Evolutionary conservation across 2,329 filamentous ascomycete genomes (phyloP).

Genomic region (Neofusicoccum parvum): DNA sequence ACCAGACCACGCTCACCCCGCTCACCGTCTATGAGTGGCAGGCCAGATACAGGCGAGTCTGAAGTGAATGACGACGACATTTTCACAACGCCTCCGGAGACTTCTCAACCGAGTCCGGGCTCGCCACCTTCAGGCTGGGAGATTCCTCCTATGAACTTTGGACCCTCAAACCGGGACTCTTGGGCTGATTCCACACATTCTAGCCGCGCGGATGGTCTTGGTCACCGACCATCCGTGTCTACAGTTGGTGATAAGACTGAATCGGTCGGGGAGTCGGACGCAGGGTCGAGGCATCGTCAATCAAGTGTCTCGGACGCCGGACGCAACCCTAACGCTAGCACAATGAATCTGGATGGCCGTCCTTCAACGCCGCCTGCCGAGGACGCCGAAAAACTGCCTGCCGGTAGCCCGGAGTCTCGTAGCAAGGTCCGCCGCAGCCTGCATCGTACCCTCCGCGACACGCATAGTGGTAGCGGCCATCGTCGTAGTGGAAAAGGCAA

Average conservation of each 20-base stretch:
- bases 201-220: constrained; percentile 30
- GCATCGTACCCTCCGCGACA: constrained; percentile 85
- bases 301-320: constrained; percentile 24
- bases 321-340: background rate
- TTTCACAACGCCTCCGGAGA: constrained; percentile 51
- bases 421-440: constrained; percentile 80
- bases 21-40: constrained; percentile 31
- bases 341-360: constrained; percentile 19
- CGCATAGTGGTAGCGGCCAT: constrained; percentile 62
- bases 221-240: constrained; percentile 33
- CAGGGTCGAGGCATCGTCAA: constrained; percentile 34
- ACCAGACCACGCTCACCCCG: constrained; percentile 32
- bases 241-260: constrained; percentile 31
- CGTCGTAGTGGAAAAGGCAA: constrained; percentile 76
- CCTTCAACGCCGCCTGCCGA: constrained; percentile 32
- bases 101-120: constrained; percentile 40
- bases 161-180: constrained; percentile 24
- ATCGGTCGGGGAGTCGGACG: constrained; percentile 36
- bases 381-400: constrained; percentile 23
- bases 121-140: constrained; percentile 33
- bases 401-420: constrained; percentile 54
- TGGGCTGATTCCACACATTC: constrained; percentile 20
- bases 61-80: constrained; percentile 40
- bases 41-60: constrained; percentile 24
- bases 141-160: constrained; percentile 37